Base-by-base conservation (phyloP, 768 basidiomycete genomes). In the Calocybe indica region DNA sequence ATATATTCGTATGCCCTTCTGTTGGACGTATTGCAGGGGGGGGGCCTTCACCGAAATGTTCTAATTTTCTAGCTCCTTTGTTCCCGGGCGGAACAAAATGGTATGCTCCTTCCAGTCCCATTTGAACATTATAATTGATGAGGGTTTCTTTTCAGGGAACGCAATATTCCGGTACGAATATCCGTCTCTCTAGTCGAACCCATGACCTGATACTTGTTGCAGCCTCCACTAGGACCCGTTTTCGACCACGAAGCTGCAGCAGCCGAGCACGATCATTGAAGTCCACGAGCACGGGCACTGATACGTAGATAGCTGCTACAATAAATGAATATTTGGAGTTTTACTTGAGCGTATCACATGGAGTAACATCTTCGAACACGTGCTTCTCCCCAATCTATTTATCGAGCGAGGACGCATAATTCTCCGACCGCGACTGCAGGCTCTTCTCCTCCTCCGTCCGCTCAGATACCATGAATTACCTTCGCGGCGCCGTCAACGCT, bases 71-170 rank as follows among this genome's bases (percentile, higher is more conserved):
- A 97, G 94, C 85, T 49, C 78, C 93, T 40, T 59, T 77, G 36
- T 87, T 83, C 63, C 91, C 92, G 40, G 92, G 88, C 49, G 94
- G 94, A 49, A 92, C 92, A n/a, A 96, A 95, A 70, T 97, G 93
- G 93, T 94, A 59, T 57, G 85, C 78, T 11, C 38, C 15, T 40
- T 39, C 14, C 46, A 30, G 37, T 39, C 52, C 44, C 52, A 41
- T 11, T 40, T 43, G 48, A 43, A 48, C 10, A 12, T 28, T 13
- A 33, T 51, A 60, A 55, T 58, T 55, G 40, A 59, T 36, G 22
- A 6, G n/a, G 30, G 12, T 45, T 47, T 31, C 44, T 48, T 31
- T 45, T 44, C 47, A 75, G 88, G 89, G 89, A 92, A 67, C 83
- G 89, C 50, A 90, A 91, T 61, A 61, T 79, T 51, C 87, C 88